phyloP scores from a whole-genome alignment of 148 eudicot species.

The Drosera capensis region DNA sequence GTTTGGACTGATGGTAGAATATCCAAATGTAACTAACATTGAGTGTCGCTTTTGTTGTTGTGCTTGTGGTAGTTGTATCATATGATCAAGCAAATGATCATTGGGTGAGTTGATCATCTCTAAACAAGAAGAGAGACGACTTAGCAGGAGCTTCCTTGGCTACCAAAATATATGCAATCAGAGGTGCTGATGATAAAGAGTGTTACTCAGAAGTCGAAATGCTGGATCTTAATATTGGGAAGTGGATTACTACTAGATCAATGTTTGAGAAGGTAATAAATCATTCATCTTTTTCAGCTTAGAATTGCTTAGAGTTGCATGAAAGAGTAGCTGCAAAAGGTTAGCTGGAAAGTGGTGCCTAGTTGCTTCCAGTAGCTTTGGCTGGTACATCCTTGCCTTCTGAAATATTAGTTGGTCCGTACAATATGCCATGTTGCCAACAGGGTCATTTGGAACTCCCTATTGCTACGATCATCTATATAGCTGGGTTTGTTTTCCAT shows the following conservation, averaged over 20 bases:
- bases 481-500: not conserved
- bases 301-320: no score
- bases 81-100: constrained; percentile 29
- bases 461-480: not conserved
- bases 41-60: not conserved
- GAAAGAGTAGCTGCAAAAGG: no score
- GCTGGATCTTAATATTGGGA: constrained; percentile 38
- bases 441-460: not conserved
- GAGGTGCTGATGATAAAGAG: constrained; percentile 51
- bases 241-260: constrained; percentile 41
- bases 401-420: not conserved
- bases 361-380: not conserved
- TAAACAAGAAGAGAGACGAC: constrained; percentile 42
- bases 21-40: not conserved
- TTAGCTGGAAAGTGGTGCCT: no score
- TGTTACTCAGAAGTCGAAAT: constrained; percentile 54
- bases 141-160: constrained; percentile 31
- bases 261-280: constrained; percentile 49
- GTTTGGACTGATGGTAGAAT: no score
- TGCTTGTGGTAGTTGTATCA: constrained; percentile 43
- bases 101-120: constrained; percentile 42
- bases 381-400: not conserved
- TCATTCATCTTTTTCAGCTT: not conserved
- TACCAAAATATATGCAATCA: constrained; percentile 43
- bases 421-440: not conserved